Percentiles rank a stretch among this genome's conserved stretches.
These are phyloP conservation scores for Geotrichum klebahnii DNA, from an alignment of 1,139 yeast genomes.

Conservation along the genomic window DNA sequence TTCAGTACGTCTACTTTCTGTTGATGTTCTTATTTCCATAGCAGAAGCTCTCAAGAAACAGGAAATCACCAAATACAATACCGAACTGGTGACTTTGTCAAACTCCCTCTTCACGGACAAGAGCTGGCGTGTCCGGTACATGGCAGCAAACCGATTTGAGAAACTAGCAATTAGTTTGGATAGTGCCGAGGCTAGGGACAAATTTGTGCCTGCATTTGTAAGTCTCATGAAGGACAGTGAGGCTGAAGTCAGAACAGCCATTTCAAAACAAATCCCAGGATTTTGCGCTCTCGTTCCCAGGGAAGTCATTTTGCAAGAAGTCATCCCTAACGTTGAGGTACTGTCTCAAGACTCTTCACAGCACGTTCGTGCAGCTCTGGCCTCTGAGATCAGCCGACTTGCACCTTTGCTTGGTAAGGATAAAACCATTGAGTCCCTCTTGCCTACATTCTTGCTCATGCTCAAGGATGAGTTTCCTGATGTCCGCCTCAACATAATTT, in stretches of 20 bases:
- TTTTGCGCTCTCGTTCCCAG: constrained; percentile 47
- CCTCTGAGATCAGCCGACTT: constrained; percentile 77
- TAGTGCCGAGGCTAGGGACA: constrained; percentile 49
- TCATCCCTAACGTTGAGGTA: constrained; percentile 78
- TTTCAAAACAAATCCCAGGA: constrained; percentile 85
- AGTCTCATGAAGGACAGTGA: constrained; percentile 84
- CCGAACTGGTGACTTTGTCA: constrained; percentile 40
- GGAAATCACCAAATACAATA: constrained; percentile 30
- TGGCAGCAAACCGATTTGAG: constrained; percentile 90
- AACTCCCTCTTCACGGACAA: constrained; percentile 76
- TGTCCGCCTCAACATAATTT: constrained; percentile 87
- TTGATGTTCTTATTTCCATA: constrained; percentile 69
- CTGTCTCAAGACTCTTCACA: constrained; percentile 89
- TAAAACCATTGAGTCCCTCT: constrained; percentile 69
- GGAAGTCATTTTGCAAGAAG: constrained; percentile 58
- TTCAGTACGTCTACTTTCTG: constrained; percentile 84
- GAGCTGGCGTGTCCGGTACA: constrained; percentile 96
- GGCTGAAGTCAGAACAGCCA: constrained; percentile 93
- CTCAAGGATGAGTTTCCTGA: constrained; percentile 95
- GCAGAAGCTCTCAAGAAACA: constrained; percentile 38
- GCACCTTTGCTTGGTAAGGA: constrained; percentile 86
- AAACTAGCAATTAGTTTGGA: constrained; percentile 65
- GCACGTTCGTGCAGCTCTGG: constrained; percentile 87
- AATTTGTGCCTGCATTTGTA: constrained; percentile 66
- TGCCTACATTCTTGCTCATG: constrained; percentile 90